Evolutionary conservation across 1,284 basidiomycete genomes (phyloP).

Genomic region (Irpex sp.): DNA sequence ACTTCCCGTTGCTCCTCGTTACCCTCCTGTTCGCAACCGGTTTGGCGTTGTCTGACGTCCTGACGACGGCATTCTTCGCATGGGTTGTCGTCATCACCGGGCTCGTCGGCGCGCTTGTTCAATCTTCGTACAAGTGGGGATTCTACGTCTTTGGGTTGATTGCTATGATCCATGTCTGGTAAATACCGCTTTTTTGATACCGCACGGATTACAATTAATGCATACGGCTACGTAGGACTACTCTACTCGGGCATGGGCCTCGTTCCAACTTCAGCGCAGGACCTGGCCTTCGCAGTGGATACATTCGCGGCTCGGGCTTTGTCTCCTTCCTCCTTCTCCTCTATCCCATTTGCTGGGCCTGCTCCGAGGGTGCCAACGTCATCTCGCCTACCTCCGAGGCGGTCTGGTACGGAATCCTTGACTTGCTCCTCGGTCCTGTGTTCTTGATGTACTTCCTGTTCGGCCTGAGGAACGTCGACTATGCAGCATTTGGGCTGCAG

Average conservation of each 20-base stretch:
- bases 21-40: slow-evolving; percentile 43
- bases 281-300: slow-evolving; percentile 34
- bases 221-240: too few species aligned
- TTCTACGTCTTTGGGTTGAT: slow-evolving; percentile 38
- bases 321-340: slow-evolving; percentile 48
- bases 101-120: slow-evolving; percentile 42
- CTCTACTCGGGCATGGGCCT: too few species aligned
- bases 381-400: slow-evolving; percentile 36
- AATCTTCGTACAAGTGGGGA: slow-evolving; percentile 36
- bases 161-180: slow-evolving; percentile 32
- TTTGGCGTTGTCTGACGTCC: slow-evolving; percentile 44
- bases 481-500: slow-evolving; percentile 17
- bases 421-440: slow-evolving; percentile 47
- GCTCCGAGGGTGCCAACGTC: slow-evolving; percentile 42
- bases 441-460: slow-evolving; percentile 27
- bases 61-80: slow-evolving; percentile 47
- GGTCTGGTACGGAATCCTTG: slow-evolving; percentile 55
- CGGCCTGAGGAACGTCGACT: slow-evolving; percentile 19
- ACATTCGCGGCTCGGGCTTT: slow-evolving; percentile 36
- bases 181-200: background rate
- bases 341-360: slow-evolving; percentile 47
- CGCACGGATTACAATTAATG: background rate
- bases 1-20: slow-evolving; percentile 50
- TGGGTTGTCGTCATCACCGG: slow-evolving; percentile 43
- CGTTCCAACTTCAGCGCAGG: background rate